These are phyloP conservation scores for Sporothrix euskadiensis DNA, from an alignment of 2,329 filamentous ascomycete genomes.

Conservation along the genomic window DNA sequence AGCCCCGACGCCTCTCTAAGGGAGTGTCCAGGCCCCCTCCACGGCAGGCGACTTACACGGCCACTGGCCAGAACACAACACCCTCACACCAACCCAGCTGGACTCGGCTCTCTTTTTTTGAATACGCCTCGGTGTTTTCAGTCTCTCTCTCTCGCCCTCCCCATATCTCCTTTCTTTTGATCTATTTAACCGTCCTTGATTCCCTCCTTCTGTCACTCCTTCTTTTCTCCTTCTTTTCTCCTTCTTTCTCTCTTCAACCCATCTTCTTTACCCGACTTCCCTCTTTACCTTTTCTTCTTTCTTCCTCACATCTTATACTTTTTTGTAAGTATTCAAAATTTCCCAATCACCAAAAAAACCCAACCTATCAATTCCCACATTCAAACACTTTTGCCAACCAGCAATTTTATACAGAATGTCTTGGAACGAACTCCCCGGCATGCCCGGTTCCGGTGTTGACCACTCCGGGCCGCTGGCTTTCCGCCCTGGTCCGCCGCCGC, in stretches of 20 bases:
- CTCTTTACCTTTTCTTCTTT: not conserved
- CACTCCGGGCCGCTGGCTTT: constrained; percentile 34
- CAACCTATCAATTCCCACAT: not conserved
- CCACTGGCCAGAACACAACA: not conserved
- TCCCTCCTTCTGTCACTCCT: not conserved
- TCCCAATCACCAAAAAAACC: not conserved
- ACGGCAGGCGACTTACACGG: constrained; percentile 1
- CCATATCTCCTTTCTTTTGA: not conserved
- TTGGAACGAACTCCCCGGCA: constrained; percentile 9
- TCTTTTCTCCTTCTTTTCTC: not conserved
- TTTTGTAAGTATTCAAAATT: not conserved
- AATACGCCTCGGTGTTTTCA: not conserved
- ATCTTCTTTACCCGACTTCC: not conserved
- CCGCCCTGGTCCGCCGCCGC: constrained; percentile 28
- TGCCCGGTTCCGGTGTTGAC: constrained; percentile 41
- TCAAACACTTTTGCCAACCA: constrained; percentile 7
- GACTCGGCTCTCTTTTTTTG: not conserved
- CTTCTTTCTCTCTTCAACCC: constrained; percentile 12
- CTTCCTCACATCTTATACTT: not conserved
- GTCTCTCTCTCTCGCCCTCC: not conserved
- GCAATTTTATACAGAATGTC: constrained; percentile 19
- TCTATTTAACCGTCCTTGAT: constrained; percentile 21
- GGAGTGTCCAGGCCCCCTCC: not conserved
- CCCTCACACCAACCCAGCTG: not conserved
- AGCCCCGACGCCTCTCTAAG: not conserved